phyloP scores from a whole-genome alignment of 164 flowering plant species.

The Amborella trichopoda region DNA sequence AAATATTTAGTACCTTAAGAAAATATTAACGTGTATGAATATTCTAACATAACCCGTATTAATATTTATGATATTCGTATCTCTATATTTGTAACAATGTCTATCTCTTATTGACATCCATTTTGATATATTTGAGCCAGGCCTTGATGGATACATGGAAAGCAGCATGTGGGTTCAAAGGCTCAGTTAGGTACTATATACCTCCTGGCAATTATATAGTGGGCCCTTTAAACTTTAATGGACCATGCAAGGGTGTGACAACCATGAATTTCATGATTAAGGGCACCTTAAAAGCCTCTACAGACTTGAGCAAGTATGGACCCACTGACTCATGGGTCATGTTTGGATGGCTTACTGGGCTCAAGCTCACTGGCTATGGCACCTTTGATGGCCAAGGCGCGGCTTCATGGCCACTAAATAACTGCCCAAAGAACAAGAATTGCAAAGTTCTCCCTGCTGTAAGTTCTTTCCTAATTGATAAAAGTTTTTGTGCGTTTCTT shows the following conservation, averaged over 20 bases:
- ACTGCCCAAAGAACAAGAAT: not conserved
- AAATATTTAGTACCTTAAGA: too few relatives aligned
- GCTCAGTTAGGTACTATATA: not conserved
- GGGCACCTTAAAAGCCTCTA: slow-evolving; percentile 5
- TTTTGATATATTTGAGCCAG: too few relatives aligned
- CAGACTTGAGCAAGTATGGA: not conserved
- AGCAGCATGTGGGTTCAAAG: slow-evolving; percentile 5
- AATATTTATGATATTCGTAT: too few relatives aligned
- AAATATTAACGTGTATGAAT: too few relatives aligned
- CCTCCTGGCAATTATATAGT: slow-evolving; percentile 6
- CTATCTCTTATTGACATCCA: too few relatives aligned
- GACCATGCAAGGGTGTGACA: slow-evolving; percentile 4
- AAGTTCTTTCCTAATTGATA: too few relatives aligned
- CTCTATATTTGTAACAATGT: too few relatives aligned
- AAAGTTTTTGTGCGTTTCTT: too few relatives aligned
- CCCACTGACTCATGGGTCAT: slow-evolving; percentile 3
- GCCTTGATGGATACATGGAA: slow-evolving; percentile 8
- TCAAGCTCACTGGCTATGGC: slow-evolving; percentile 4
- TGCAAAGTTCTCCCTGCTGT: slow-evolving; percentile 10
- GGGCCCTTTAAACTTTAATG: not conserved
- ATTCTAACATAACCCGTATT: too few relatives aligned
- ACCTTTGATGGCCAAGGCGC: slow-evolving; percentile 10
- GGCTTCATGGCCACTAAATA: slow-evolving; percentile 7
- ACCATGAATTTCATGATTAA: not conserved
- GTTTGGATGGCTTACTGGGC: not conserved